Conservation (phyloP, 2,329 filamentous ascomycete genomes). For the Aspergillus sp. region DNA sequence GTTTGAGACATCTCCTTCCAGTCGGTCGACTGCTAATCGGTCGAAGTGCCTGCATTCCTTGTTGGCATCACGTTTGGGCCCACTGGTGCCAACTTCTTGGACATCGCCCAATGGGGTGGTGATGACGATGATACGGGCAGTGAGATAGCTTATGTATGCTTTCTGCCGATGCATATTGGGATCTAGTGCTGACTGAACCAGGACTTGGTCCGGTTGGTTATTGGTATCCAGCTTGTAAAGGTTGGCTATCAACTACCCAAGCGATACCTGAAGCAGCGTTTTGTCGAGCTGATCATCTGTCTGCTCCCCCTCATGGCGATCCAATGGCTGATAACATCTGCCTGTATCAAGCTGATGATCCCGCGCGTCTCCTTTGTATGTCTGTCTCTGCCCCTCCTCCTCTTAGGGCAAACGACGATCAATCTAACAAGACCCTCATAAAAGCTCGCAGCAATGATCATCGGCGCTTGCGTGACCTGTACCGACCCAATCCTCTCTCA, state of each 20-base stretch:
- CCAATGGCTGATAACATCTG: slow-evolving; percentile 60
- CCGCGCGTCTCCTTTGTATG: slow-evolving; percentile 52
- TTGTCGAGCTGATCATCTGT: slow-evolving; percentile 55
- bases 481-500: slow-evolving; percentile 64
- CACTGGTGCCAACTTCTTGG: slow-evolving; percentile 53
- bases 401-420: not conserved
- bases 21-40: slow-evolving; percentile 2
- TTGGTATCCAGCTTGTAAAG: slow-evolving; percentile 63
- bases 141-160: slow-evolving; percentile 43
- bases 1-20: not conserved
- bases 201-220: slow-evolving; percentile 58
- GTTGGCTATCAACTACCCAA: slow-evolving; percentile 62
- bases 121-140: slow-evolving; percentile 32
- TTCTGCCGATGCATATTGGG: too few relatives aligned
- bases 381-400: not conserved
- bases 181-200: slow-evolving; percentile 17
- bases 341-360: slow-evolving; percentile 55
- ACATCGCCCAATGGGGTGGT: slow-evolving; percentile 41
- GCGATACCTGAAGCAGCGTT: slow-evolving; percentile 51
- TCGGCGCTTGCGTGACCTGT: slow-evolving; percentile 61
- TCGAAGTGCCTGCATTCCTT: slow-evolving; percentile 54
- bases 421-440: not conserved
- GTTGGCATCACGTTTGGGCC: slow-evolving; percentile 57
- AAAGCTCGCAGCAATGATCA: slow-evolving; percentile 54
- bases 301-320: slow-evolving; percentile 61